Conservation (phyloP, 441 rosid genomes). For the Gossypium aridum region DNA sequence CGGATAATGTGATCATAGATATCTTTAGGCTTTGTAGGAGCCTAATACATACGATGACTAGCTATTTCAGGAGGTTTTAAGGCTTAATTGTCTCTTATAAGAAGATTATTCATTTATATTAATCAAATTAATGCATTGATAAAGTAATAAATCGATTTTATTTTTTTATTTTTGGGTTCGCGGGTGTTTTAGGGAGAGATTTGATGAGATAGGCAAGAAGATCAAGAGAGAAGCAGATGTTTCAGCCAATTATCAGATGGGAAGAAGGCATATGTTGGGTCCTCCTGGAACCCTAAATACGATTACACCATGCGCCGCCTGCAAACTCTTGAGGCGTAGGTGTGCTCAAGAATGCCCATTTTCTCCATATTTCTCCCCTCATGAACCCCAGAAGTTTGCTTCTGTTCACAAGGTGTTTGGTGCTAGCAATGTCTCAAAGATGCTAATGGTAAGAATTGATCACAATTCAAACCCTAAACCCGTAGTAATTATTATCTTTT, state of each 20-base stretch:
- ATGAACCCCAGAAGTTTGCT: constrained; percentile 68
- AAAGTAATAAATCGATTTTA: background rate
- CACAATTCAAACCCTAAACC: background rate
- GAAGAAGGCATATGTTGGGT: constrained; percentile 72
- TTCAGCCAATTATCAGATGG: constrained; percentile 34
- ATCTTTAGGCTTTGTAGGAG: no score
- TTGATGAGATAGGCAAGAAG: constrained; percentile 82
- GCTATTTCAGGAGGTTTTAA: background rate
- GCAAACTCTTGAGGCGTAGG: constrained; percentile 63
- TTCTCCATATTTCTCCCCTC: constrained; percentile 71
- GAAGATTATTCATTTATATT: background rate
- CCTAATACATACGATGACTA: no score
- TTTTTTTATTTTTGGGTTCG: background rate
- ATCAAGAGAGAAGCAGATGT: constrained; percentile 78
- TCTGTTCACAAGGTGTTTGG: constrained; percentile 73
- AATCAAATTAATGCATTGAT: background rate
- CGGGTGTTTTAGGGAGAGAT: constrained; percentile 50
- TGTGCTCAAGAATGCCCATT: constrained; percentile 79
- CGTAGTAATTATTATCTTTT: background rate
- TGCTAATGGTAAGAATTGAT: constrained; percentile 50
- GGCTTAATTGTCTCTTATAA: background rate
- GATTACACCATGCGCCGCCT: constrained; percentile 73
- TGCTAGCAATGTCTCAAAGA: constrained; percentile 75
- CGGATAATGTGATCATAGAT: no score
- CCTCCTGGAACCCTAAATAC: constrained; percentile 80